Evolutionary conservation across 2,329 filamentous ascomycete species (phyloP), one percentile per base, ranked within the genome.

Genomic region (Simplicillium aogashimaense): DNA sequence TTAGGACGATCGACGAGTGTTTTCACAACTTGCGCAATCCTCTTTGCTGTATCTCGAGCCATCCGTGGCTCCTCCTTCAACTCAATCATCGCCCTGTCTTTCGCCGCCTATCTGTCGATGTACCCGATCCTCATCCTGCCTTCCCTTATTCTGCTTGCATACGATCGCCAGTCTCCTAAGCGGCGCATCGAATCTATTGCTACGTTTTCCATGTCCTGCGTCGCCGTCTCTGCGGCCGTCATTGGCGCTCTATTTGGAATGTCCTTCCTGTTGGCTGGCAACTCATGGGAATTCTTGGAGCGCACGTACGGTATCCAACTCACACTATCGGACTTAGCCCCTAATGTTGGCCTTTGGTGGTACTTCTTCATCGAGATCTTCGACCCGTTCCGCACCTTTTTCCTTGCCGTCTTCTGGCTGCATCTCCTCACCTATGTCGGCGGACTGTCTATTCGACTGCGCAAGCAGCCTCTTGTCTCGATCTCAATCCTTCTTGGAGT

Each of bases 321-420:
- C 30, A 79, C 92, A 1, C 75, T 98, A 3, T 86, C 88, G 8
- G 92, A 98, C 56, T 72, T 98, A 32, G 94, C 90, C 0, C 92
- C 92, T 11, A 98, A 97, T 49, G 84, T 94, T 25, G 92, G 92
- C 2, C 71, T 98, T 2, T 98, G 92, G 92, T 98, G 92, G 92
- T 98, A 98, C 64, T 98, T 98, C 65, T 97, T 98, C 58, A 94
- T 94, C 50, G 90, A 98, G 58, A 98, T 98, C 80, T 98, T 98
- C 59, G 92, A 98, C 64, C 90, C 89, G 1, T 98, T 98, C 72
- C 78, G 92, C 31, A 82, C 84, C 51, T 98, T 98, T 70, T 98
- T 97, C 71, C 76, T 98, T 3, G 92, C 86, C 40, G 89, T 98
- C 37, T 98, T 98, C 66, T 97, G 94, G 88, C 74, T 98, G 45